These are phyloP conservation scores for Leishmania amazonensis DNA, from an alignment of 208 protist genomes.

Conservation along the genomic window DNA sequence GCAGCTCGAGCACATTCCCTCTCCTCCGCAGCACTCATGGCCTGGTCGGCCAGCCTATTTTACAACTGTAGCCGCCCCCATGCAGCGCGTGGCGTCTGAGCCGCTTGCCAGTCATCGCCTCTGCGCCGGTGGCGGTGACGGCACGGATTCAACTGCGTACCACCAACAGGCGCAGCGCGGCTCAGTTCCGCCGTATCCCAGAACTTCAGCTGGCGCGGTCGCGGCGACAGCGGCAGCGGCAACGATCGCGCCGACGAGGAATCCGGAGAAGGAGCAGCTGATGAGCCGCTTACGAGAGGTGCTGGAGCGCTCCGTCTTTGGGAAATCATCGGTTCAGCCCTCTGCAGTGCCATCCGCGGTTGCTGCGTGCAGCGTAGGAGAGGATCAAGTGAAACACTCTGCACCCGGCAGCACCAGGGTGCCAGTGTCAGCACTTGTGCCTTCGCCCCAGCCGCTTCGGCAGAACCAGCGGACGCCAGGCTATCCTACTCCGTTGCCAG, in stretches of 20 bases:
- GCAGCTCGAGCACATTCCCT: conserved; percentile 12
- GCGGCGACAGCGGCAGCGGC: neutral
- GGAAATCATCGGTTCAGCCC: neutral
- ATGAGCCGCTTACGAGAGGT: conserved; percentile 24
- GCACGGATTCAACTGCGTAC: neutral
- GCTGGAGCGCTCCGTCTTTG: conserved; percentile 7
- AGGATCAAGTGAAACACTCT: no score
- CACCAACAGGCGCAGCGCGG: neutral
- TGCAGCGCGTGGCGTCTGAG: conserved; percentile 13
- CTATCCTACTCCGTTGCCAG: neutral
- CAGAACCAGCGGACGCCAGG: neutral
- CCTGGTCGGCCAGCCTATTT: neutral
- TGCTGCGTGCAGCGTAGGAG: neutral
- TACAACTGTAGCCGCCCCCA: neutral
- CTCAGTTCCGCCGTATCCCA: neutral
- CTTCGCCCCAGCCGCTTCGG: neutral
- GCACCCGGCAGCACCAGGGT: neutral
- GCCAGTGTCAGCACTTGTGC: neutral
- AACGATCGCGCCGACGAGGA: neutral
- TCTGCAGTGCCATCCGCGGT: conserved; percentile 5
- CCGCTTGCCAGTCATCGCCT: conserved; percentile 6
- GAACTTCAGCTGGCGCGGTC: neutral
- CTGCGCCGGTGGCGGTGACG: neutral
- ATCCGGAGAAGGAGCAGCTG: conserved; percentile 20
- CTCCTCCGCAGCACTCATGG: neutral